Evolutionary conservation across 1,284 basidiomycete species (phyloP).

Genomic region (Phellopilus nigrolimitatus): DNA sequence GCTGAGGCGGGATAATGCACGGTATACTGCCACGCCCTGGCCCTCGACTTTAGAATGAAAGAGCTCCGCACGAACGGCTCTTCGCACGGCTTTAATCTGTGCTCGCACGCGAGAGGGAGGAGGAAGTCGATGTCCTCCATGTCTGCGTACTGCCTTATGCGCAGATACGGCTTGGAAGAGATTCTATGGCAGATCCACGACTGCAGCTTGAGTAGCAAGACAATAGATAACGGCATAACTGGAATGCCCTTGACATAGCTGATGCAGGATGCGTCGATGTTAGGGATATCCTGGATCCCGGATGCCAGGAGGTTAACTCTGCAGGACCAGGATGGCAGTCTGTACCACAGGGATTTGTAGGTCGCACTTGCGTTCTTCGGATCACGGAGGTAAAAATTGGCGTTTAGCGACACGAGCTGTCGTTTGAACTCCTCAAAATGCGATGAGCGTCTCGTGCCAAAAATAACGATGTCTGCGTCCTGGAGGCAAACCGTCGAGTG

Average conservation of each 20-base stretch:
- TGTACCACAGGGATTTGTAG: constrained; percentile 44
- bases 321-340: constrained; percentile 31
- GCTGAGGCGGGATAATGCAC: constrained; percentile 24
- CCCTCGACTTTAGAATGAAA: constrained; percentile 26
- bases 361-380: constrained; percentile 37
- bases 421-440: constrained; percentile 44
- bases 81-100: constrained; percentile 21
- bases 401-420: constrained; percentile 31
- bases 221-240: constrained; percentile 39
- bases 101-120: constrained; percentile 22
- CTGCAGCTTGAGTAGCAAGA: constrained; percentile 46
- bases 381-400: constrained; percentile 37
- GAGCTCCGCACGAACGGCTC: constrained; percentile 27
- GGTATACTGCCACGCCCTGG: constrained; percentile 24
- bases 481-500: constrained; percentile 21
- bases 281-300: constrained; percentile 40
- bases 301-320: constrained; percentile 52
- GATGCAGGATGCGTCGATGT: constrained; percentile 31
- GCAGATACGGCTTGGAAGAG: constrained; percentile 31
- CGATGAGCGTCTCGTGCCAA: constrained; percentile 30
- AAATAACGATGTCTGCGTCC: constrained; percentile 50
- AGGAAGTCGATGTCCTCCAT: constrained; percentile 40
- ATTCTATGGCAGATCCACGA: constrained; percentile 45
- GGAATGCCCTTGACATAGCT: constrained; percentile 30
- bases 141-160: constrained; percentile 38